These are phyloP conservation scores for Mycena rosella DNA, from an alignment of 768 basidiomycete species.

Conservation along the genomic window DNA sequence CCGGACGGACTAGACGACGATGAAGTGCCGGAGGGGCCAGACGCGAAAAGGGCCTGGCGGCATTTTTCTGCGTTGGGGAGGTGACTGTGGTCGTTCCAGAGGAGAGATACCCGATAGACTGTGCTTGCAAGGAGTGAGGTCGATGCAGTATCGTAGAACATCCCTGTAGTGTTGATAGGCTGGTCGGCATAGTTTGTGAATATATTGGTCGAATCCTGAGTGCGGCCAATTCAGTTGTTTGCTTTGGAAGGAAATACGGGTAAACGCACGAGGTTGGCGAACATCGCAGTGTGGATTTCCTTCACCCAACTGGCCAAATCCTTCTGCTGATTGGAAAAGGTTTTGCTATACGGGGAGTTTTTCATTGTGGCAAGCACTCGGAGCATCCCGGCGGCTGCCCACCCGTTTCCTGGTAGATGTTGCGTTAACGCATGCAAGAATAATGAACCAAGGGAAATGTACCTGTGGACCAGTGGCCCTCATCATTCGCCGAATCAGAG, in stretches of 20 bases:
- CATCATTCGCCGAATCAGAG: slow-evolving; percentile 58
- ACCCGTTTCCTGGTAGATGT: slow-evolving; percentile 75
- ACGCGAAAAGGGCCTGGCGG: slow-evolving; percentile 55
- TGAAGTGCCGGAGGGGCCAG: slow-evolving; percentile 1
- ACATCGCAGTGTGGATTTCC: slow-evolving; percentile 84
- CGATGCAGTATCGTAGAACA: slow-evolving; percentile 81
- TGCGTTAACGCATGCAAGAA: slow-evolving; percentile 7
- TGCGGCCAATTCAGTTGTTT: slow-evolving; percentile 24
- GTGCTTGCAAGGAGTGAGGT: slow-evolving; percentile 82
- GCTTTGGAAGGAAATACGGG: slow-evolving; percentile 9
- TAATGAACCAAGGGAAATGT: background rate
- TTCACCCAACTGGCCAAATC: slow-evolving; percentile 75
- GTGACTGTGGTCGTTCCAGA: slow-evolving; percentile 61
- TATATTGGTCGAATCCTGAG: slow-evolving; percentile 59
- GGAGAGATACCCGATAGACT: slow-evolving; percentile 77
- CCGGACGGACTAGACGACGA: slow-evolving; percentile 1
- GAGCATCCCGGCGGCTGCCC: slow-evolving; percentile 91
- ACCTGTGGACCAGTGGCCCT: slow-evolving; percentile 88
- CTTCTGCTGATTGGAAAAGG: slow-evolving; percentile 62
- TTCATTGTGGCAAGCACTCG: slow-evolving; percentile 84
- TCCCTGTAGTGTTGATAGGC: slow-evolving; percentile 48
- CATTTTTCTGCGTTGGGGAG: slow-evolving; percentile 70
- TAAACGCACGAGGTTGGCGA: slow-evolving; percentile 64
- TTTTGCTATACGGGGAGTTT: slow-evolving; percentile 65
- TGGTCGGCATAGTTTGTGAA: slow-evolving; percentile 83